A percentile compares a stretch with the other conserved stretches of the same genome.
Conservation (phyloP, 257 asterid species). For the Cynanchum wilfordii region DNA sequence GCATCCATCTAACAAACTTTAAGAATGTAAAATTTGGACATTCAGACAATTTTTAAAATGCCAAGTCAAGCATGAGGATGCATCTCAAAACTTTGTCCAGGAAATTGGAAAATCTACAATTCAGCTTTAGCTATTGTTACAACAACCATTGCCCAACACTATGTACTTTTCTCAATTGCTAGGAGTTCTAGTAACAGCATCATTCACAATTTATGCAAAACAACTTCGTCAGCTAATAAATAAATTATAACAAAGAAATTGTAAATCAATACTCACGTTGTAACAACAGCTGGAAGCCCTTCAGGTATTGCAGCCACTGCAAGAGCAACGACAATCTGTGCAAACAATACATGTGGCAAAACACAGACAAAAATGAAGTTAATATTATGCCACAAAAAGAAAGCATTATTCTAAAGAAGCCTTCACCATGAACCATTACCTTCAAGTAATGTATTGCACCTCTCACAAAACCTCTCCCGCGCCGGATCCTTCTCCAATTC, state of each 20-base stretch:
- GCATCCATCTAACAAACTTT: slow-evolving; percentile 1
- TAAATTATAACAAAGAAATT: slow-evolving; percentile 12
- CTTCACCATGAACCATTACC: slow-evolving; percentile 37
- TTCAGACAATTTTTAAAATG: neutral
- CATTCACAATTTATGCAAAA: neutral
- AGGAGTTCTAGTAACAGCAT: neutral
- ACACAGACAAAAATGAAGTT: neutral
- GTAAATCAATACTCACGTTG: slow-evolving; percentile 61
- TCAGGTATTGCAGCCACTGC: slow-evolving; percentile 99
- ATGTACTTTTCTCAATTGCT: neutral
- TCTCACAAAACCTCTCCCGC: slow-evolving; percentile 83
- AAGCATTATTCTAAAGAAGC: slow-evolving; percentile 5
- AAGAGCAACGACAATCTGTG: slow-evolving; percentile 97
- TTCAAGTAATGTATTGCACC: slow-evolving; percentile 98
- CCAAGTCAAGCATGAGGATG: neutral
- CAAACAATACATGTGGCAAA: slow-evolving; percentile 22
- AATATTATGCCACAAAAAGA: neutral
- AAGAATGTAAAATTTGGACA: neutral
- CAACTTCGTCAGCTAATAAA: slow-evolving; percentile 2
- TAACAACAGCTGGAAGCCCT: slow-evolving; percentile 99
- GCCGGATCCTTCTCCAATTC: too few species aligned
- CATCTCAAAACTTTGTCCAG: neutral
- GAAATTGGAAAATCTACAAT: neutral
- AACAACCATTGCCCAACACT: neutral
- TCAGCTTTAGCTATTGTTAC: neutral